Conservation (phyloP, 1,284 basidiomycete genomes). For the Ganoderma lingzhi region DNA sequence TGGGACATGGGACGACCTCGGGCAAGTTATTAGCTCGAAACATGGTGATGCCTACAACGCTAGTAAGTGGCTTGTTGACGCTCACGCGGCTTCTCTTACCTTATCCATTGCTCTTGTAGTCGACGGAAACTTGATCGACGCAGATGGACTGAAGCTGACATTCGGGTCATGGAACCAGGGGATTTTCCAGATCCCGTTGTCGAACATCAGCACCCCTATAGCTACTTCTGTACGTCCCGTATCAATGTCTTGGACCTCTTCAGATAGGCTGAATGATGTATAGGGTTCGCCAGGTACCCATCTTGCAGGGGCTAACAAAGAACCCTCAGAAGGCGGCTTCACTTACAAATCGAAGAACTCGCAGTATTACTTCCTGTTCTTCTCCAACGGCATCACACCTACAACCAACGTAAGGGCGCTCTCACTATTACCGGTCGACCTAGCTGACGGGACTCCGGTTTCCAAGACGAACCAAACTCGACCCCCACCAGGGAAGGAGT, state of each 20-base stretch:
- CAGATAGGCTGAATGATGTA: constrained; percentile 7
- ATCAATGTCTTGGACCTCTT: neutral
- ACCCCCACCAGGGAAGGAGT: constrained; percentile 37
- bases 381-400: constrained; percentile 14
- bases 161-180: constrained; percentile 18
- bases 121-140: constrained; percentile 26
- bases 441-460: neutral
- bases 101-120: constrained; percentile 11
- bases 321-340: constrained; percentile 17
- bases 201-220: neutral
- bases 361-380: constrained; percentile 15
- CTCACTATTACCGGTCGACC: neutral
- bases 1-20: constrained; percentile 45
- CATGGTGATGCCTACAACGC: constrained; percentile 42
- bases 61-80: constrained; percentile 16
- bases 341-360: constrained; percentile 13
- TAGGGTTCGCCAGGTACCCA: constrained; percentile 12
- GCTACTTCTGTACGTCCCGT: constrained; percentile 2
- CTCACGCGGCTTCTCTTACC: neutral
- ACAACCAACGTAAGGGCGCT: neutral
- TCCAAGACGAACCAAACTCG: constrained; percentile 23
- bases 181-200: constrained; percentile 16
- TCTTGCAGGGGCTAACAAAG: constrained; percentile 1
- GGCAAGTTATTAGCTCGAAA: constrained; percentile 39
- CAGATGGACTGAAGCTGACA: constrained; percentile 17